Evolutionary conservation across 179 eudicot species (phyloP), one percentile per base, ranked within the genome.

Genomic region (Heliamphora pulchella): DNA sequence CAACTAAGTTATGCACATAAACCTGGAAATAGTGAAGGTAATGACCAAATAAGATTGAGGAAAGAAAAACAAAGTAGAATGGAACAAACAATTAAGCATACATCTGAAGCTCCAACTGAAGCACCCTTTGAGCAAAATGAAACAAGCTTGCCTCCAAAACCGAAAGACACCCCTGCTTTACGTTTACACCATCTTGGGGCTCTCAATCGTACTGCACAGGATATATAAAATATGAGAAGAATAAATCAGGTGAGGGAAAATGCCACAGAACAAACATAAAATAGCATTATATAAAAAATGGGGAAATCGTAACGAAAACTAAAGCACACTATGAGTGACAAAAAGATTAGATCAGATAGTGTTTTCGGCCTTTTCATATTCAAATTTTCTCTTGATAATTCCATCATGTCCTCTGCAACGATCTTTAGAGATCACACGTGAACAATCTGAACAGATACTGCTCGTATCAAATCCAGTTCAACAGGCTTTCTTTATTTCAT

Each of bases 71-170:
- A 59, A 3, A 18, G 51, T 53, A 8, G 31, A 57, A 39, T 10
- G 70, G 51, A 69, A 72, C 67, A 5, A 75, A 39, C n/a, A 50
- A 75, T 22, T 54, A 68, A 47, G 8, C 76, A 76, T 89, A 92
- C 99, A 94, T 96, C 98, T 64, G 99, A 94, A 83, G 90, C 79
- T 78, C 93, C 92, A 58, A 88, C 78, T 51, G 88, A 57, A 76
- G 88, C 80, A 80, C 87, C 95, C 76, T 86, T 71, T 43, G 93
- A 85, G 70, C 82, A 84, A 84, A 92, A 92, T 20, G 99, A 91
- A 78, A 96, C 91, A 84, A 96, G 97, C 91, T 96, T 96, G 81
- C 99, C 99, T 74, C 99, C 99, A 85, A 96, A 96, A 46, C 99
- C 98, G 86, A 96, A 96, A 67, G 97, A 91, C 76, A 92, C 99